A percentile compares a stretch with the other conserved stretches of the same genome.
phyloP scores from a whole-genome alignment of 805 yeast genomes.

The Myxozyma udenii region DNA sequence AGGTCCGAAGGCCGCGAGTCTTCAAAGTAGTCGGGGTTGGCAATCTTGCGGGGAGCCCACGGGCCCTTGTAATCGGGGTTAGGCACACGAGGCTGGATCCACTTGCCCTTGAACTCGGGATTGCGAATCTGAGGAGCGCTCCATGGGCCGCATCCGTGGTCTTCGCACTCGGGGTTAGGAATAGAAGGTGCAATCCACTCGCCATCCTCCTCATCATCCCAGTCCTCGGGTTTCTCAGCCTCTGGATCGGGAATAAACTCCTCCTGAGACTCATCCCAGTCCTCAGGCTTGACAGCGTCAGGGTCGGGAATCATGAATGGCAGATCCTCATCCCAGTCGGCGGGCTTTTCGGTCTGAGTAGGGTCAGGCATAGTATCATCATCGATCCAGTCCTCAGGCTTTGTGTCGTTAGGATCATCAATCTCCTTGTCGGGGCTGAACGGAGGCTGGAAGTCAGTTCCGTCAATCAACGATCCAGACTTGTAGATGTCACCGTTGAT shows the following conservation, averaged over 20 bases:
- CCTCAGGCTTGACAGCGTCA: slow-evolving; percentile 62
- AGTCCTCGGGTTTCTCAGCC: slow-evolving; percentile 64
- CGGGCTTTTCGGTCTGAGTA: slow-evolving; percentile 61
- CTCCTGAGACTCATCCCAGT: slow-evolving; percentile 70
- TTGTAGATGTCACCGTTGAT: slow-evolving; percentile 71
- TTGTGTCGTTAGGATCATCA: slow-evolving; percentile 52
- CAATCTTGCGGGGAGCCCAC: slow-evolving; percentile 65
- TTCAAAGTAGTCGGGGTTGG: slow-evolving; percentile 68
- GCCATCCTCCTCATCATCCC: slow-evolving; percentile 92
- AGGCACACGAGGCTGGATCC: slow-evolving; percentile 63
- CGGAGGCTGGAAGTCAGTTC: slow-evolving; percentile 57
- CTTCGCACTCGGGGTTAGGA: slow-evolving; percentile 68
- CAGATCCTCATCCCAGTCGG: slow-evolving; percentile 75
- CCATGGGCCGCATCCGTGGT: slow-evolving; percentile 80
- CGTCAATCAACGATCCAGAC: slow-evolving; percentile 64
- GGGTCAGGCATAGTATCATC: slow-evolving; percentile 66
- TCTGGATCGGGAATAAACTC: slow-evolving; percentile 64
- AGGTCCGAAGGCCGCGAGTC: slow-evolving; percentile 58
- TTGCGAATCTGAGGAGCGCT: slow-evolving; percentile 61
- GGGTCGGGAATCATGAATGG: slow-evolving; percentile 68
- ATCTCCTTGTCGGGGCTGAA: slow-evolving; percentile 66
- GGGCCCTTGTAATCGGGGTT: slow-evolving; percentile 79
- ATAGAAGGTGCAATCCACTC: slow-evolving; percentile 72
- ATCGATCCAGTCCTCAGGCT: slow-evolving; percentile 86
- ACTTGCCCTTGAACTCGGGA: slow-evolving; percentile 71